A percentile compares a stretch with the other conserved stretches of the same genome.
phyloP scores from a whole-genome alignment of 768 basidiomycete species.

The Tulasnella sp. region DNA sequence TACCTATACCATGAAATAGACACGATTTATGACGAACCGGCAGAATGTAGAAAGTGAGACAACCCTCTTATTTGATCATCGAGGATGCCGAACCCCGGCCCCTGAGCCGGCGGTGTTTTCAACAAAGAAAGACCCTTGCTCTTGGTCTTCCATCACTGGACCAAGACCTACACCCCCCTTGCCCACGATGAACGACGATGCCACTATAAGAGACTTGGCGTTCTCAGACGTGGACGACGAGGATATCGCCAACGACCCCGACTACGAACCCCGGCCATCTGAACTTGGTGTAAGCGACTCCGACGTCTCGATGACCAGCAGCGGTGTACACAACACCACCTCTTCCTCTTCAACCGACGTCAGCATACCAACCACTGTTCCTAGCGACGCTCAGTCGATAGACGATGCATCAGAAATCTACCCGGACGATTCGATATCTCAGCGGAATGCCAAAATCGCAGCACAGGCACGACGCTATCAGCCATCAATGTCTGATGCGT shows the following conservation, averaged over 20 bases:
- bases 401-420: constrained; percentile 4
- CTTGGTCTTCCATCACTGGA: neutral
- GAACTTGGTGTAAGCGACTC: neutral
- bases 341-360: neutral
- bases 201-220: neutral
- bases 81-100: neutral
- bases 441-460: neutral
- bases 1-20: neutral
- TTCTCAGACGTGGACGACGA: neutral
- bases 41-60: too few species aligned
- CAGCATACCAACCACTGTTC: neutral
- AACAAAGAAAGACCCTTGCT: neutral
- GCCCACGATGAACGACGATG: neutral
- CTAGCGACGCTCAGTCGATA: neutral
- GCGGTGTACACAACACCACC: neutral
- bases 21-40: neutral
- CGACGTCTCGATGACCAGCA: neutral
- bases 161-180: neutral
- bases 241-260: neutral
- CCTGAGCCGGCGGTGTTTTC: neutral
- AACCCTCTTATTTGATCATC: neutral
- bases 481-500: neutral
- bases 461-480: neutral
- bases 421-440: constrained; percentile 25
- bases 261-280: neutral